A percentile compares a stretch with the other conserved stretches of the same genome.
Conservation (phyloP, 805 yeast genomes). For the Barnettozyma siamensis region DNA sequence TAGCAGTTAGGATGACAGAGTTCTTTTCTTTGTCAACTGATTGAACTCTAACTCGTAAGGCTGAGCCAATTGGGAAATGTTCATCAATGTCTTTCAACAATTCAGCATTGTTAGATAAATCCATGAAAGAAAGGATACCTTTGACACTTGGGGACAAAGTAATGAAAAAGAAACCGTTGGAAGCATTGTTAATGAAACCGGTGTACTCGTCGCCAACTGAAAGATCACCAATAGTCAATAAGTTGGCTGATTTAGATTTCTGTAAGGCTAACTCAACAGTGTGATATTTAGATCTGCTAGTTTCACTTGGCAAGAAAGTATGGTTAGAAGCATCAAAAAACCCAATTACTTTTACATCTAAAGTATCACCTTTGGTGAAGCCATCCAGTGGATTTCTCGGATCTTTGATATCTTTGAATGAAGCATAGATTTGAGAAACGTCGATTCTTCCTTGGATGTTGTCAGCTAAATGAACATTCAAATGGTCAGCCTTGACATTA, state of each 20-base stretch:
- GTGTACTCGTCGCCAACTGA: conserved; percentile 44
- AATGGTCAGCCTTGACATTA: conserved; percentile 63
- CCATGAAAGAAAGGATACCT: conserved; percentile 62
- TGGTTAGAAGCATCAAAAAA: conserved; percentile 67
- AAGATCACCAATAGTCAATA: conserved; percentile 37
- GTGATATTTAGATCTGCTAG: conserved; percentile 46
- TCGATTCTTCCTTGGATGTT: conserved; percentile 77
- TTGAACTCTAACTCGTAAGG: conserved; percentile 52
- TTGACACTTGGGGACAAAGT: conserved; percentile 61
- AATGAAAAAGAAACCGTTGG: conserved; percentile 59
- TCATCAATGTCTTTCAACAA: conserved; percentile 44
- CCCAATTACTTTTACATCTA: conserved; percentile 69
- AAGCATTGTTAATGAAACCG: conserved; percentile 62
- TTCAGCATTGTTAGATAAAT: conserved; percentile 50
- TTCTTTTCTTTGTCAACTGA: conserved; percentile 49
- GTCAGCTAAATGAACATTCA: conserved; percentile 71
- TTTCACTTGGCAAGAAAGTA: conserved; percentile 60
- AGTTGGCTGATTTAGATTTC: conserved; percentile 28
- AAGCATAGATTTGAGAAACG: conserved; percentile 59
- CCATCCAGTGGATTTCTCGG: conserved; percentile 49
- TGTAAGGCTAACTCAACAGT: conserved; percentile 62
- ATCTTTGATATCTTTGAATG: conserved; percentile 49
- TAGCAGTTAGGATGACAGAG: conserved; percentile 43
- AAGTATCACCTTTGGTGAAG: conserved; percentile 51
- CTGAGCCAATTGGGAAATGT: conserved; percentile 68